Conservation (phyloP, 257 asterid genomes). For the Solanum arcanum region DNA sequence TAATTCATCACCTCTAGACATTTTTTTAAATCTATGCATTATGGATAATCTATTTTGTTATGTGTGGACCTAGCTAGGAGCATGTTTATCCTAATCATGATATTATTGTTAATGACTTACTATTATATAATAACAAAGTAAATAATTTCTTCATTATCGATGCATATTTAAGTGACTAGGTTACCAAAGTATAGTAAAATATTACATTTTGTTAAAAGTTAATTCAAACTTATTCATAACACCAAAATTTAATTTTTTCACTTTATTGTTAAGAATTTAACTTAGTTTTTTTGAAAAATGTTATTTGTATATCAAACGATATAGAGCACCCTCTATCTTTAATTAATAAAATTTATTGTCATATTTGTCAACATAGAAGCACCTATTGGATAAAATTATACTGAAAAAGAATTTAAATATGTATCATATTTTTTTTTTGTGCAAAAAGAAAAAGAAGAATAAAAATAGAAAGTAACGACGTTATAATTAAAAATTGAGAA, state of each 20-base stretch:
- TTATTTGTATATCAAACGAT: not conserved
- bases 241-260: accelerated
- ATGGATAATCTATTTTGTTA: not conserved
- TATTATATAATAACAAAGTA: not conserved
- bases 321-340: not conserved
- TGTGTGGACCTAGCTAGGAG: not conserved
- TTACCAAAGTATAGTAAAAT: not conserved
- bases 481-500: not conserved
- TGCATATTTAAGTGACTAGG: not conserved
- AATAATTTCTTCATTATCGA: not conserved
- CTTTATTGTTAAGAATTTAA: not conserved
- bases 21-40: not conserved
- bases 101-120: not conserved
- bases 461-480: too few relatives aligned
- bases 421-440: too few relatives aligned
- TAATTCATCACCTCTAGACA: not conserved
- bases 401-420: too few relatives aligned
- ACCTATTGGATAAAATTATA: not conserved
- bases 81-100: not conserved
- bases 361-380: not conserved
- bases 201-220: not conserved
- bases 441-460: not conserved
- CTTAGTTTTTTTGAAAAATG: not conserved
- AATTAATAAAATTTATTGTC: too few relatives aligned
- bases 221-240: not conserved